phyloP scores from a whole-genome alignment of 148 eudicot species.

The Pouteria glomerata region DNA sequence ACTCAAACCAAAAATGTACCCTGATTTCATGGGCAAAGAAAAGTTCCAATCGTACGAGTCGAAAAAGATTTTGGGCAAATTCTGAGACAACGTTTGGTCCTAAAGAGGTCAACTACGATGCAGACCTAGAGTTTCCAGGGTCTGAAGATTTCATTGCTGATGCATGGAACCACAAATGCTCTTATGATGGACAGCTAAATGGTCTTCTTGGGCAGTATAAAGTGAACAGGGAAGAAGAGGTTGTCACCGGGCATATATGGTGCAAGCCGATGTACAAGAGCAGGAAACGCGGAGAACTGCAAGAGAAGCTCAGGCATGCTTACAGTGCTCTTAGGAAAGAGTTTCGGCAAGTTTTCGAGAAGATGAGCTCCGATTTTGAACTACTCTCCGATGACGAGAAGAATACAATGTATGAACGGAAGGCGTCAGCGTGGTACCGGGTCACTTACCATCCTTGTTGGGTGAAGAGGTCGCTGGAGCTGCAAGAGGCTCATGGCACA shows the following conservation, averaged over 20 bases:
- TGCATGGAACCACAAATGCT: constrained; percentile 73
- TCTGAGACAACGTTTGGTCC: constrained; percentile 24
- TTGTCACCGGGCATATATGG: constrained; percentile 90
- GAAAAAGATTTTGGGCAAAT: constrained; percentile 52
- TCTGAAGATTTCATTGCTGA: constrained; percentile 40
- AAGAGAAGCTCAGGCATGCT: constrained; percentile 82
- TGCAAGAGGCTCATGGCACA: constrained; percentile 40
- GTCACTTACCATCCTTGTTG: constrained; percentile 64
- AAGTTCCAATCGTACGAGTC: constrained; percentile 61
- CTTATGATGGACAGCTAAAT: constrained; percentile 62
- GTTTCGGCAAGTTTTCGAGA: constrained; percentile 64
- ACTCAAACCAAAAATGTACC: constrained; percentile 78
- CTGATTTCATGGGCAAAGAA: constrained; percentile 92
- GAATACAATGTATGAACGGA: constrained; percentile 51
- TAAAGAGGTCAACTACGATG: constrained; percentile 43
- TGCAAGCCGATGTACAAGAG: constrained; percentile 67
- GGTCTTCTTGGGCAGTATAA: constrained; percentile 78
- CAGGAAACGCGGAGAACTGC: constrained; percentile 71
- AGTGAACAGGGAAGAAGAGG: constrained; percentile 78
- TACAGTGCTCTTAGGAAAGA: constrained; percentile 67
- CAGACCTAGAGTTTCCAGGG: constrained; percentile 56
- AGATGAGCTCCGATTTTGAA: constrained; percentile 32
- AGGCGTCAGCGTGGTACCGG: constrained; percentile 95
- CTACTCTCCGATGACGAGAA: constrained; percentile 46
- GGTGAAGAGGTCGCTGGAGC: constrained; percentile 38